Base-by-base conservation (phyloP, 2,329 filamentous ascomycete genomes). In the Claviceps quebecensis region DNA sequence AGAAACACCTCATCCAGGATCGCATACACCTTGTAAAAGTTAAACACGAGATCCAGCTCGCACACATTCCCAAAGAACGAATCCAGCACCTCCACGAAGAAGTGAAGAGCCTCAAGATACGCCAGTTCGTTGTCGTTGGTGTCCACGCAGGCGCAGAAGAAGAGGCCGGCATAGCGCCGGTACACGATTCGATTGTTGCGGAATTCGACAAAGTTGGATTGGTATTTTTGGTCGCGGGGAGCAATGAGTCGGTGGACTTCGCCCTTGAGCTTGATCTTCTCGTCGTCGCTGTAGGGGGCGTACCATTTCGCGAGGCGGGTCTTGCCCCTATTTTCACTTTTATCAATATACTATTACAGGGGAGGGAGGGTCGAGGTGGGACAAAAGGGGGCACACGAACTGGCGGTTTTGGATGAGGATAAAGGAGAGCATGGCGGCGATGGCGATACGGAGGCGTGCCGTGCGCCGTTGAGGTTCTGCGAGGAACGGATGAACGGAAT, bases 241-340 rank as follows among this genome's bases (percentile, higher is more conserved):
- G 93, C 93, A 55, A 98, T 91, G 59, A 98, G 88, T 56, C 93
- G 90, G 76, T 98, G 93, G 61, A 97, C 87, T 74, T 98, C 93
- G 77, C 93, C 93, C 71, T 98, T 98, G 62, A 98, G 77, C 72
- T 95, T 96, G 69, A 98, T 87, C 75, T 98, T 98, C 69, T 98
- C 89, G 68, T 97, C 91, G 75, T 98, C 93, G 71, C 83, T 94
- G 75, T 96, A 98, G 55, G 93, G 91, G 59, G 86, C 87, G 75
- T 98, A 98, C 91, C 91, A 98, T 74, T 98, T 98, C 58, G 93
- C 93, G 57, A 98, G 79, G 61, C 93, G 86, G 61, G 93, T 98
- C 75, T 98, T 98, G 72, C 93, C 93, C 78, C 91, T 96, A 58
- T 17, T 41, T 19, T n/a, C 17, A 8, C 8, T 41, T 41, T 41